Percentiles rank a stretch among this genome's conserved stretches.
These are phyloP conservation scores for Ustilago trichophora DNA, from an alignment of 1,284 basidiomycete genomes.

Conservation along the genomic window DNA sequence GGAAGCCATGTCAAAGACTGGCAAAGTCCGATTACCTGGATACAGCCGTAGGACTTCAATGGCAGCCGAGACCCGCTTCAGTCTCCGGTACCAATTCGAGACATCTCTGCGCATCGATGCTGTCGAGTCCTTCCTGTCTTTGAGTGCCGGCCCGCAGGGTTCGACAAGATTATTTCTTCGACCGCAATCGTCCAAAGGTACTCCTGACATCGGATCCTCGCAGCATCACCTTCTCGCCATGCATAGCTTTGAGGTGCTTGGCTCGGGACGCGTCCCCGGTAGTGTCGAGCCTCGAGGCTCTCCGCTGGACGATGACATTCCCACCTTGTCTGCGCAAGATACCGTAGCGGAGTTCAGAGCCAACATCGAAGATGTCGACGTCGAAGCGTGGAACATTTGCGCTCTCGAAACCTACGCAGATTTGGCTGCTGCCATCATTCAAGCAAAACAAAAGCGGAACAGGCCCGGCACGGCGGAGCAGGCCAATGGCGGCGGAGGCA, in stretches of 20 bases:
- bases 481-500: no score
- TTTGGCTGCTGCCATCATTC: constrained; percentile 14
- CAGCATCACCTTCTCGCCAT: constrained; percentile 50
- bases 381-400: constrained; percentile 54
- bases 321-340: constrained; percentile 19
- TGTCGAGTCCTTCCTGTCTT: constrained; percentile 41
- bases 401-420: constrained; percentile 39
- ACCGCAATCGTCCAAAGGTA: not conserved
- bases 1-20: constrained; percentile 24
- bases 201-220: constrained; percentile 14
- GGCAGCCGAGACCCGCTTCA: constrained; percentile 40
- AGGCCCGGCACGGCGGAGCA: no score
- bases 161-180: constrained; percentile 5
- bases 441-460: not conserved
- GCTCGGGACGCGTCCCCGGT: constrained; percentile 32
- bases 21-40: constrained; percentile 35
- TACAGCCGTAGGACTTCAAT: constrained; percentile 30
- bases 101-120: constrained; percentile 34
- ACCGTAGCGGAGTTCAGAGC: constrained; percentile 38
- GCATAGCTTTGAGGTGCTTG: constrained; percentile 44
- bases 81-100: constrained; percentile 48
- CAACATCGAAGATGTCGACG: constrained; percentile 52
- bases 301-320: constrained; percentile 13
- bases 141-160: constrained; percentile 10
- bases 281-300: constrained; percentile 23